Base-by-base conservation (phyloP, 495 filamentous ascomycete genomes). In the Xylaria cubensis region DNA sequence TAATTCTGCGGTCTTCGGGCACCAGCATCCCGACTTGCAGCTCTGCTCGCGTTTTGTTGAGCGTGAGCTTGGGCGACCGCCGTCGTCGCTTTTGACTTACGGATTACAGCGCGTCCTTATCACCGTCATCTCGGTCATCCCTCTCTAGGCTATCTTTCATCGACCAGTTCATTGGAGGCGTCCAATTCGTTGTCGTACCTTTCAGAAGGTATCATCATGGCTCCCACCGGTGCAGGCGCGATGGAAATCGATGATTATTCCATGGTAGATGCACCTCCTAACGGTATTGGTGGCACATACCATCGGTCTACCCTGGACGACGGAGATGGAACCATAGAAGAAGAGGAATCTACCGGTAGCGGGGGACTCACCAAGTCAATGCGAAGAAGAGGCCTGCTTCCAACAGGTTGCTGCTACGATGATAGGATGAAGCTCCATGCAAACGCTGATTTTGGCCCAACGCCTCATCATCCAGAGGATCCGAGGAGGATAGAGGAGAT, bases 401-500 rank as follows among this genome's bases (percentile, higher is more conserved):
- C 93, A 5, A 92, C 93, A 9, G 90, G 97, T 46, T 86, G 92
- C 55, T 96, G 94, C 74, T 99, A 98, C 79, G 96, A 99, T 82
- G 87, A 89, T 32, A 89, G 94, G 24, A 99, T 99, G 96, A 92
- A 94, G 65, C 90, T 92, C 72, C 96, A 99, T 77, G 91, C 91
- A 46, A 97, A 97, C 75, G 87, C 94, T 6, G 88, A 92, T 73
- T 87, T 81, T 87, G 87, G 77, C 75, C 85, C 79, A 56, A 85
- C 85, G 53, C 92, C 95, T 21, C 89, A 94, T 69, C 96, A 99
- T 73, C 96, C 97, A 1, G 96, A 99, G 81, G 94, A 98, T 73
- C 97, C 97, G 0, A 87, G 93, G 34, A 89, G 96, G 7, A 98
- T 98, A 64, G 92, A 91, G 64, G 89, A 90, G 74, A 99, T 99